phyloP scores from a whole-genome alignment of 2,329 filamentous ascomycete genomes.

The Cercospora canescens region DNA sequence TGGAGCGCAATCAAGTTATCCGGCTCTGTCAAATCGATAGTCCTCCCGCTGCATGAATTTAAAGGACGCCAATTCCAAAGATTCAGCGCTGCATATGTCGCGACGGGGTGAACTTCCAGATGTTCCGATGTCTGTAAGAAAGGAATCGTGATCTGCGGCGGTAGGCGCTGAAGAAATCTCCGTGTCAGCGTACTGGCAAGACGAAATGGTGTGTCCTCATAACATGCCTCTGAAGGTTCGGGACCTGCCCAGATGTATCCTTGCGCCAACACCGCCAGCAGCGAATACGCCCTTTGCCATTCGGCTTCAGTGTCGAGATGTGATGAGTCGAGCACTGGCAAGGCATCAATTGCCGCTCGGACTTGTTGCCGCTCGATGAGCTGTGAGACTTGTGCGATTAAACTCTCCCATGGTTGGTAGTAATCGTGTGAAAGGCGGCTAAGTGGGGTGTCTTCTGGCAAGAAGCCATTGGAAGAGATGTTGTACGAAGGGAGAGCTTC shows the following conservation, averaged over 20 bases:
- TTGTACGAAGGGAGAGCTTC: conserved; percentile 27
- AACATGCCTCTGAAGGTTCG: conserved; percentile 57
- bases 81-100: conserved; percentile 87
- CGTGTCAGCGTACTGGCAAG: neutral
- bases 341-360: conserved; percentile 70
- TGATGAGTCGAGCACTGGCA: conserved; percentile 79
- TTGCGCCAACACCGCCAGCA: conserved; percentile 78
- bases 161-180: conserved; percentile 56
- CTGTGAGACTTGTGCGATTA: conserved; percentile 77
- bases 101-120: conserved; percentile 85
- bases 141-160: conserved; percentile 78
- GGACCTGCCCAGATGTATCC: conserved; percentile 87
- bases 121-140: conserved; percentile 69
- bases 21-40: conserved; percentile 71
- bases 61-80: conserved; percentile 96
- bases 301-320: conserved; percentile 81
- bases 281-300: conserved; percentile 82
- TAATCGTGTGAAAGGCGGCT: conserved; percentile 81
- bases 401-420: conserved; percentile 89
- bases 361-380: conserved; percentile 79
- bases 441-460: conserved; percentile 77
- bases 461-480: conserved; percentile 65
- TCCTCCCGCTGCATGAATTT: conserved; percentile 56
- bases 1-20: conserved; percentile 82
- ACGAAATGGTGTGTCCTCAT: neutral